Evolutionary conservation across 2,329 filamentous ascomycete species (phyloP).

Genomic region (Nemania serpens): DNA sequence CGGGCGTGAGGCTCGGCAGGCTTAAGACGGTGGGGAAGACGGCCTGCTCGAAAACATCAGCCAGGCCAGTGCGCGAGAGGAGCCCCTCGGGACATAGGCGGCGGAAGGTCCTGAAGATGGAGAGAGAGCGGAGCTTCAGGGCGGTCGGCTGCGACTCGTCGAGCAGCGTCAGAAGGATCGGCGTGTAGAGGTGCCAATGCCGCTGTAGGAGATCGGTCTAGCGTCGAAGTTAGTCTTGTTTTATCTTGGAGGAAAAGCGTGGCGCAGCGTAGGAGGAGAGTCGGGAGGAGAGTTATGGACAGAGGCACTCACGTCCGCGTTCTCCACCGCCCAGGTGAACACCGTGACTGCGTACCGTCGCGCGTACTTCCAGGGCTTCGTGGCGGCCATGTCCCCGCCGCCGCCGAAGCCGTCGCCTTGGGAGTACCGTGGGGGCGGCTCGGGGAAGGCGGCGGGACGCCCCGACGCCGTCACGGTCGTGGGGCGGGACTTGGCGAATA

Average conservation of each 20-base stretch:
- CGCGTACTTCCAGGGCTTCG: slow-evolving; percentile 66
- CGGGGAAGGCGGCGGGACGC: slow-evolving; percentile 55
- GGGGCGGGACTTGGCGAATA: slow-evolving; percentile 65
- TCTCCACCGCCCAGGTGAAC: slow-evolving; percentile 63
- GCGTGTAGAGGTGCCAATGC: slow-evolving; percentile 71
- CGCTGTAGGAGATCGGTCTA: slow-evolving; percentile 49
- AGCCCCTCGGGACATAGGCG: slow-evolving; percentile 55
- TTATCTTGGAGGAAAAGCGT: too few species aligned
- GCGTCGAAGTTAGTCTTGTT: slow-evolving; percentile 3
- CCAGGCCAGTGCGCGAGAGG: slow-evolving; percentile 67
- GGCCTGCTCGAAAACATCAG: slow-evolving; percentile 69
- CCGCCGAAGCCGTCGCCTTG: slow-evolving; percentile 41
- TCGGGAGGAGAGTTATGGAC: too few species aligned
- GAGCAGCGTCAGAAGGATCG: slow-evolving; percentile 69
- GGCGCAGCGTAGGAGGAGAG: too few species aligned
- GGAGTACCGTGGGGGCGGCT: slow-evolving; percentile 44
- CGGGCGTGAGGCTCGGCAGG: slow-evolving; percentile 77
- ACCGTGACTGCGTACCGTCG: slow-evolving; percentile 57
- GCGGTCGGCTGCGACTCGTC: slow-evolving; percentile 61
- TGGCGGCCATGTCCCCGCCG: slow-evolving; percentile 43
- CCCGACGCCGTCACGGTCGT: slow-evolving; percentile 60
- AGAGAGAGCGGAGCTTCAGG: slow-evolving; percentile 61
- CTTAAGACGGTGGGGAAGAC: slow-evolving; percentile 74
- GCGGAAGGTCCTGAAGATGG: slow-evolving; percentile 60
- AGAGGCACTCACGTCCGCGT: slow-evolving; percentile 51